A percentile compares a stretch with the other conserved stretches of the same genome.
phyloP scores from a whole-genome alignment of 352 stramenopile genomes.

The Halophytophthora batemanensis region DNA sequence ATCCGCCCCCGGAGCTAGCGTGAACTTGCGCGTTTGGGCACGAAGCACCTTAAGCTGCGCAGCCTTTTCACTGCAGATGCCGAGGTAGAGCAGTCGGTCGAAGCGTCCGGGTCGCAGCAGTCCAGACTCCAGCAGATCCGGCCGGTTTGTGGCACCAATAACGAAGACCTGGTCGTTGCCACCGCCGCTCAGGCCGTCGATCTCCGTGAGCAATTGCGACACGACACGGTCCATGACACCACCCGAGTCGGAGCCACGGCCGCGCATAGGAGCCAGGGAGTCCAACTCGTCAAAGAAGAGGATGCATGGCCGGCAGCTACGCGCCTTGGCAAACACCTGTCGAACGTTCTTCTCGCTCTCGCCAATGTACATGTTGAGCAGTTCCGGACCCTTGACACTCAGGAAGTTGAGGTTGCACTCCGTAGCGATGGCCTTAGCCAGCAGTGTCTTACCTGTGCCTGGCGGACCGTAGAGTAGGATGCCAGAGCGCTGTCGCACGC shows the following conservation, averaged over 20 bases:
- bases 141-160: slow-evolving; percentile 96
- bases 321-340: slow-evolving; percentile 89
- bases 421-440: slow-evolving; percentile 94
- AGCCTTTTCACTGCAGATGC: slow-evolving; percentile 71
- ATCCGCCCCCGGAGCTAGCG: slow-evolving; percentile 52
- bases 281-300: slow-evolving; percentile 95
- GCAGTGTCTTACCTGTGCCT: slow-evolving; percentile 93
- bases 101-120: slow-evolving; percentile 93
- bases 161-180: slow-evolving; percentile 91
- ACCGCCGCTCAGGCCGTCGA: slow-evolving; percentile 86
- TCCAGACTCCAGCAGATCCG: slow-evolving; percentile 94
- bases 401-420: slow-evolving; percentile 96
- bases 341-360: slow-evolving; percentile 97
- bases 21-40: slow-evolving; percentile 80
- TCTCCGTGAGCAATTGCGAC: slow-evolving; percentile 94
- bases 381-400: slow-evolving; percentile 94
- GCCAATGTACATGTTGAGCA: slow-evolving; percentile 98
- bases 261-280: slow-evolving; percentile 86
- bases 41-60: slow-evolving; percentile 83
- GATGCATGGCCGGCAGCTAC: slow-evolving; percentile 82
- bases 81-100: slow-evolving; percentile 78
- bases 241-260: slow-evolving; percentile 81
- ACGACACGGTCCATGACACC: slow-evolving; percentile 97
- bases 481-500: slow-evolving; percentile 73
- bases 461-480: slow-evolving; percentile 83